phyloP scores from a whole-genome alignment of 2,329 filamentous ascomycete genomes.

The Colletotrichum tabaci region DNA sequence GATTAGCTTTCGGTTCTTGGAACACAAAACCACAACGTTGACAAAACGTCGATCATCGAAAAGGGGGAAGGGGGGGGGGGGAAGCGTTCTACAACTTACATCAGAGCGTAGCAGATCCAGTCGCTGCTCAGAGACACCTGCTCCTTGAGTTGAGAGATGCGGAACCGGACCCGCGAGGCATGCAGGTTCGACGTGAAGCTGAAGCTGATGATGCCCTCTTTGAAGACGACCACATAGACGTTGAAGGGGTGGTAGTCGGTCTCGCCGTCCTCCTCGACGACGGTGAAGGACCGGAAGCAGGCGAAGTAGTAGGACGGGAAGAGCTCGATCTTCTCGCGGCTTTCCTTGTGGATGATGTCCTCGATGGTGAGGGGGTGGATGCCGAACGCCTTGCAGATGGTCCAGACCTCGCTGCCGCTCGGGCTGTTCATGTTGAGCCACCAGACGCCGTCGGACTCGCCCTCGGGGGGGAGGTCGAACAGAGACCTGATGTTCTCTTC shows the following conservation, averaged over 20 bases:
- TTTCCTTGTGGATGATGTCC: constrained; percentile 95
- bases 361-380: constrained; percentile 96
- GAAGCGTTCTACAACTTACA: constrained; percentile 68
- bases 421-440: constrained; percentile 97
- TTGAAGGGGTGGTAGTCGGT: constrained; percentile 95
- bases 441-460: constrained; percentile 85
- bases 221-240: constrained; percentile 96
- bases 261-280: constrained; percentile 81
- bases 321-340: constrained; percentile 97
- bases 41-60: too few species aligned
- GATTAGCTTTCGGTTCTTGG: constrained; percentile 5
- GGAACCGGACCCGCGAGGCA: constrained; percentile 87
- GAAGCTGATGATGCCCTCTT: constrained; percentile 94
- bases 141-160: constrained; percentile 93
- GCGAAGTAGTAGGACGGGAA: constrained; percentile 99
- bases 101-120: constrained; percentile 99
- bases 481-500: constrained; percentile 91
- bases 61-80: too few species aligned
- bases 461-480: constrained; percentile 77
- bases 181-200: constrained; percentile 91
- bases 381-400: constrained; percentile 93
- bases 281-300: constrained; percentile 92
- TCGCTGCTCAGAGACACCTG: constrained; percentile 95
- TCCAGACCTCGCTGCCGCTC: constrained; percentile 87
- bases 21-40: not conserved